Evolutionary conservation across 306 rosid genomes (phyloP), one percentile per base, ranked within the genome.

Genomic region (Lathyrus sativus): DNA sequence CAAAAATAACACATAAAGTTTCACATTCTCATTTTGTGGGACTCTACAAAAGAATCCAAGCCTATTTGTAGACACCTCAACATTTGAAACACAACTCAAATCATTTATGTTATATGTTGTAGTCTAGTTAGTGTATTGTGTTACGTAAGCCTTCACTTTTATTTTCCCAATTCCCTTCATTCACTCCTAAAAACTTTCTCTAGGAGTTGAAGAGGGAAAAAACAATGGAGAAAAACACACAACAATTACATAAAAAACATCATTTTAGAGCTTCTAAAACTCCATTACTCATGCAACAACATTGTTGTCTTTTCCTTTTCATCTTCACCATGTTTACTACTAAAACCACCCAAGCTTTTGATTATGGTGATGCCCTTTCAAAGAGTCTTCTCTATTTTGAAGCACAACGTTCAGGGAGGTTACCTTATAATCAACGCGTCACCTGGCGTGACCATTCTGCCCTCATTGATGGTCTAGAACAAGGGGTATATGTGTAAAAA

Each of bases 391-490:
- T 93, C 37, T 93, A 93, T 81, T 93, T 93, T 64, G 98, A 93
- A 79, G 89, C 96, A 6, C 98, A 93, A 37, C 96, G 98, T 26
- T 93, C 98, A 5, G 98, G 98, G 22, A 81, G 98, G 48, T 44
- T 93, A 5, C 98, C 98, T 53, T 79, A 93, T 78, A 93, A 88
- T 77, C 98, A 93, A 74, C 84, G 98, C n/a, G 96, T 88, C 70
- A 46, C 80, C 13, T 93, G 98, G 98, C 90, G 98, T 2, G 86
- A 83, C 81, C 91, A 93, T 77, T 93, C 98, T 61, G 98, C 96
- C 81, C 98, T 93, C 84, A 90, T 92, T 62, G 98, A 93, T 71
- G 98, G 98, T 19, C 71, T 93, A 2, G 96, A 90, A 38, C 91
- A 93, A 85, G 98, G 91, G 81, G 96, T 26, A 26, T 26, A 3